Percentiles rank a stretch among this genome's conserved stretches.
These are phyloP conservation scores for Trichoderma afroharzianum DNA, from an alignment of 2,329 filamentous ascomycete genomes.

Conservation along the genomic window DNA sequence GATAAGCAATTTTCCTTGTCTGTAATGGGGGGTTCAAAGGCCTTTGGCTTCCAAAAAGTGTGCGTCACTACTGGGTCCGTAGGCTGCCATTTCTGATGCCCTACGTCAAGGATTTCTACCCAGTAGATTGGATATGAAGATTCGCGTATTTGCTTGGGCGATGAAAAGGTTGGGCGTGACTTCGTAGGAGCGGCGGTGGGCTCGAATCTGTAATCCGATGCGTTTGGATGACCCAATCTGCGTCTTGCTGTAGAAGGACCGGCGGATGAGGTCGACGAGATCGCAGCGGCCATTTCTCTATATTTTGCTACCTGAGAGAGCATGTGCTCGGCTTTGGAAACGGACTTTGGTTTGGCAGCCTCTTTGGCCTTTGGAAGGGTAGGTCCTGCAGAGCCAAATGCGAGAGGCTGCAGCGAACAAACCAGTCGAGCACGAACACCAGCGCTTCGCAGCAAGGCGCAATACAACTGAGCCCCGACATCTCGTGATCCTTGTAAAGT, in stretches of 20 bases:
- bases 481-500: slow-evolving; percentile 78
- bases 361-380: slow-evolving; percentile 41
- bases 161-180: slow-evolving; percentile 31
- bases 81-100: slow-evolving; percentile 86
- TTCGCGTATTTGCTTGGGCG: slow-evolving; percentile 53
- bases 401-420: slow-evolving; percentile 82
- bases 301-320: slow-evolving; percentile 22
- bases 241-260: slow-evolving; percentile 40
- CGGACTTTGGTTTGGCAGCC: slow-evolving; percentile 28
- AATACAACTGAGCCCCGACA: slow-evolving; percentile 85
- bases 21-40: slow-evolving; percentile 76
- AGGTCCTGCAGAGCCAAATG: slow-evolving; percentile 58
- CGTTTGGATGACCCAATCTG: slow-evolving; percentile 52
- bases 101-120: slow-evolving; percentile 86
- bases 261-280: slow-evolving; percentile 26
- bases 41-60: slow-evolving; percentile 67
- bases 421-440: slow-evolving; percentile 80
- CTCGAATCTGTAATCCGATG: slow-evolving; percentile 48
- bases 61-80: slow-evolving; percentile 81
- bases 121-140: slow-evolving; percentile 84
- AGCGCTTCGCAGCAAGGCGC: slow-evolving; percentile 76
- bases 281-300: slow-evolving; percentile 37
- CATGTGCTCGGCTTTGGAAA: slow-evolving; percentile 31
- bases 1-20: slow-evolving; percentile 73
- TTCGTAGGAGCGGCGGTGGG: slow-evolving; percentile 39